Percentiles rank a stretch among this genome's conserved stretches.
phyloP scores from a whole-genome alignment of 768 basidiomycete genomes.

The Tricholoma furcatifolium region DNA sequence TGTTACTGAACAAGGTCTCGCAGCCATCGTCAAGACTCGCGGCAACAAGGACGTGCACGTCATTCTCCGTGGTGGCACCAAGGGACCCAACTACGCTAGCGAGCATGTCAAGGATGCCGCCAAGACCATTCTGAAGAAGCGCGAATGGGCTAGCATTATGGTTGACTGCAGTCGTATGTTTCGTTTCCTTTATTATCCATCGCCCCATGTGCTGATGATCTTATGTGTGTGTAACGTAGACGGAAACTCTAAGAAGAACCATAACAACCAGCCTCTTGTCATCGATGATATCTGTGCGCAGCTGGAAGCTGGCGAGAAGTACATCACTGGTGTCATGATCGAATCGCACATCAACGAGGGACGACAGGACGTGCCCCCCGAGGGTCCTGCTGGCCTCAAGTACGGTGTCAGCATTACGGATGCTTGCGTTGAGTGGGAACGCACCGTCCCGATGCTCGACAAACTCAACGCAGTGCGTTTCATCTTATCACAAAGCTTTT shows the following conservation, averaged over 20 bases:
- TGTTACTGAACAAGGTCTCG: conserved; percentile 82
- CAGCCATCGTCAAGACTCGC: conserved; percentile 91
- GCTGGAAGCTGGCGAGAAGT: conserved; percentile 62
- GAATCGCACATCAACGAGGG: conserved; percentile 94
- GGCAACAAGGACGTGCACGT: conserved; percentile 90
- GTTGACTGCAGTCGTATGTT: conserved; percentile 78
- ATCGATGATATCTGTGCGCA: conserved; percentile 71
- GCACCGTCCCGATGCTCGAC: conserved; percentile 74
- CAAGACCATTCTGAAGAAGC: conserved; percentile 63
- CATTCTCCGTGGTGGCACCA: conserved; percentile 90
- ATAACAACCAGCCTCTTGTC: conserved; percentile 88
- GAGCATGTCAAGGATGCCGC: conserved; percentile 70
- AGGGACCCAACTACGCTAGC: conserved; percentile 84
- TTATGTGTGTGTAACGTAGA: conserved; percentile 41
- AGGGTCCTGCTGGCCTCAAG: conserved; percentile 67
- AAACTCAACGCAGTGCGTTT: conserved; percentile 54
- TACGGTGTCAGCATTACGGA: conserved; percentile 89
- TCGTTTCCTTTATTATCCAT: conserved; percentile 4
- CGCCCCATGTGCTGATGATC: not conserved
- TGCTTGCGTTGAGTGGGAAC: conserved; percentile 86
- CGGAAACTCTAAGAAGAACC: conserved; percentile 95
- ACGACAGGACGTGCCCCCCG: conserved; percentile 81
- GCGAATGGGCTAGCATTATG: conserved; percentile 73
- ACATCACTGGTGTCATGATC: conserved; percentile 95
- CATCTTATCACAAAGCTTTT: not conserved